Percentiles rank a stretch among this genome's conserved stretches.
These are phyloP conservation scores for Clathrus columnatus DNA, from an alignment of 768 basidiomycete species.

Conservation along the genomic window DNA sequence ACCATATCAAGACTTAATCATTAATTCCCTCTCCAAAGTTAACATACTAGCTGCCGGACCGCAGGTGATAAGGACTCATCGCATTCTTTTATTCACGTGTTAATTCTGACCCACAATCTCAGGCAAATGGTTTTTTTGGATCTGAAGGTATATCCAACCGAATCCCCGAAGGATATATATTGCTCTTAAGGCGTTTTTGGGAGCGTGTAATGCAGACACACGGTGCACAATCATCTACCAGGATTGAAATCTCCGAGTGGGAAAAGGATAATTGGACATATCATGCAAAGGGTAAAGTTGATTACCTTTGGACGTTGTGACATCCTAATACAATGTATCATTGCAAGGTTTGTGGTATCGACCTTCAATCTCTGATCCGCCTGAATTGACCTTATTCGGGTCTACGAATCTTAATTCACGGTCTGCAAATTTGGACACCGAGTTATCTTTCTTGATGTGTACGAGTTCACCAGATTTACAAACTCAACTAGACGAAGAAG, in stretches of 20 bases:
- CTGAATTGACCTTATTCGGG: conserved; percentile 77
- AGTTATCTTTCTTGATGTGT: conserved; percentile 79
- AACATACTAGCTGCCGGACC: conserved; percentile 82
- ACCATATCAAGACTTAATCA: conserved; percentile 68
- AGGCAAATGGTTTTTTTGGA: conserved; percentile 96
- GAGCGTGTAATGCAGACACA: conserved; percentile 12
- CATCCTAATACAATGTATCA: not conserved
- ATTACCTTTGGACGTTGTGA: conserved; percentile 5
- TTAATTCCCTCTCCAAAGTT: conserved; percentile 46
- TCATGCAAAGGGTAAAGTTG: conserved; percentile 98
- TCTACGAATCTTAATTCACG: conserved; percentile 93
- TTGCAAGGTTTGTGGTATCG: conserved; percentile 77
- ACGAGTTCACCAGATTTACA: conserved; percentile 35
- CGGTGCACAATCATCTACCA: conserved; percentile 22
- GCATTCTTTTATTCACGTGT: conserved; percentile 2
- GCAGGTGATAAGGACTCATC: conserved; percentile 40
- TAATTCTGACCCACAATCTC: not conserved
- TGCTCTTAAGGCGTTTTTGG: conserved; percentile 76
- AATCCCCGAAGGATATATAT: conserved; percentile 92
- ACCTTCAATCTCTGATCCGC: conserved; percentile 39
- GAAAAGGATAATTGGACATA: conserved; percentile 88
- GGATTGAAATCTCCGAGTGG: conserved; percentile 86
- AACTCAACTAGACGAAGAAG: conserved; percentile 42
- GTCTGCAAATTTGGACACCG: conserved; percentile 84
- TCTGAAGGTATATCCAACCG: conserved; percentile 85